A percentile compares a stretch with the other conserved stretches of the same genome.
phyloP scores from a whole-genome alignment of 2,329 filamentous ascomycete species.

The Juglanconis juglandina region DNA sequence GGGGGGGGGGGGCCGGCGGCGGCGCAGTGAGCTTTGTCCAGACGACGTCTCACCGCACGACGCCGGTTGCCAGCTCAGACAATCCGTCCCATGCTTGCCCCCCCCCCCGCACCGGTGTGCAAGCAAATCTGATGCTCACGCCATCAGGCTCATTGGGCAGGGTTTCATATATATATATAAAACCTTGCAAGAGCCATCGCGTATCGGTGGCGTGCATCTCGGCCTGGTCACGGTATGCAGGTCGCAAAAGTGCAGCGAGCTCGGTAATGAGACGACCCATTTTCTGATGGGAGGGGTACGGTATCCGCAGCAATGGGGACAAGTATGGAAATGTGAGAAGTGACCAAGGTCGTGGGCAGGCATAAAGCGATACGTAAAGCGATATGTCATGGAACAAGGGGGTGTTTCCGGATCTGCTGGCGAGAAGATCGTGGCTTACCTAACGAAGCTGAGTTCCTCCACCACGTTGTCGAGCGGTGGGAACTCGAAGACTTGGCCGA shows the following conservation, averaged over 20 bases:
- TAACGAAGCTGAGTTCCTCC: slow-evolving; percentile 68
- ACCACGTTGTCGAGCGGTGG: slow-evolving; percentile 46
- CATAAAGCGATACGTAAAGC: neutral
- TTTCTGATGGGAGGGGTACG: neutral
- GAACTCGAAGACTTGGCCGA: slow-evolving; percentile 56
- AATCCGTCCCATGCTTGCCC: slow-evolving; percentile 4
- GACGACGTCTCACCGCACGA: slow-evolving; percentile 5
- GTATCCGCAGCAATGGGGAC: neutral
- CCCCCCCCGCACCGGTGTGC: slow-evolving; percentile 13
- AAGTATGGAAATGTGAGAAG: neutral
- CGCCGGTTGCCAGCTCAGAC: slow-evolving; percentile 2
- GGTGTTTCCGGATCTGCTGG: neutral
- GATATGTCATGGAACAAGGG: slow-evolving; percentile 1
- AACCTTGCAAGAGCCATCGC: neutral
- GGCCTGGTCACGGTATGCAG: neutral
- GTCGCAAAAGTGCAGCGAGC: neutral
- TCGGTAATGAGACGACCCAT: neutral
- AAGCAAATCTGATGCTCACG: neutral
- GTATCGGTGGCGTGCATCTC: neutral
- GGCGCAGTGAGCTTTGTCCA: neutral
- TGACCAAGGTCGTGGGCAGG: slow-evolving; percentile 3
- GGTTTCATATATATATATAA: neutral
- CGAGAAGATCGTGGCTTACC: slow-evolving; percentile 48
- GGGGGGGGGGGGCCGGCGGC: neutral
- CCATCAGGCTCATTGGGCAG: neutral